Percentiles rank a stretch among this genome's conserved stretches.
phyloP scores from a whole-genome alignment of 2,329 filamentous ascomycete species.

The Salinomyces thailandicus region DNA sequence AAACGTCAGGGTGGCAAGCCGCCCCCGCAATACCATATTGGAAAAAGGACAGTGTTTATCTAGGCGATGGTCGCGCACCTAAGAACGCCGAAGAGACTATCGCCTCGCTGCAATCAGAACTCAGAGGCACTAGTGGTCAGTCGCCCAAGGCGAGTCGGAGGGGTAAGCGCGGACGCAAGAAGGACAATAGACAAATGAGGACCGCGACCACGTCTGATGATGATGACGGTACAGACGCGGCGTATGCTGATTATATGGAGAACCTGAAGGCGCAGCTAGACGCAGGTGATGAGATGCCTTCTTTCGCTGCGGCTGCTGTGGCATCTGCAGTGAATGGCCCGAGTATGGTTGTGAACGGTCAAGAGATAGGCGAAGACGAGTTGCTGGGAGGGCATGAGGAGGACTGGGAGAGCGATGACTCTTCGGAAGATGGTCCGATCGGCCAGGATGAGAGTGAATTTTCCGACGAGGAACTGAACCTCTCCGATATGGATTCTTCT shows the following conservation, averaged over 20 bases:
- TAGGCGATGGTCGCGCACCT: no score
- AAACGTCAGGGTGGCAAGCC: constrained; percentile 14
- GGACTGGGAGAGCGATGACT: constrained; percentile 23
- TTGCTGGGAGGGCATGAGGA: constrained; percentile 20
- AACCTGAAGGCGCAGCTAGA: constrained; percentile 43
- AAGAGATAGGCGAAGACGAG: constrained; percentile 21
- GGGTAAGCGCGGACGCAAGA: constrained; percentile 24
- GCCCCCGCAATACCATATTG: constrained; percentile 19
- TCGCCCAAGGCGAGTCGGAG: constrained; percentile 10
- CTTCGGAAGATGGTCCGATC: constrained; percentile 8
- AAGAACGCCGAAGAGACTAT: constrained; percentile 12
- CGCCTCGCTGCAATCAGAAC: constrained; percentile 9
- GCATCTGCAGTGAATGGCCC: constrained; percentile 13
- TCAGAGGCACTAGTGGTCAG: not conserved
- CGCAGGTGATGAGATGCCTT: constrained; percentile 12
- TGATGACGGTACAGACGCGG: constrained; percentile 35
- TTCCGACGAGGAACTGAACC: constrained; percentile 30
- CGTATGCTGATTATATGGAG: constrained; percentile 57
- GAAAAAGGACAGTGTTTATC: constrained; percentile 13
- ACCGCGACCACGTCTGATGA: constrained; percentile 34
- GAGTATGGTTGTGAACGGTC: constrained; percentile 21
- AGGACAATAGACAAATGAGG: constrained; percentile 21
- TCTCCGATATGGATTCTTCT: constrained; percentile 27
- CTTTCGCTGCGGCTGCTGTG: constrained; percentile 3
- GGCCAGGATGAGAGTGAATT: constrained; percentile 15